These are phyloP conservation scores for Paramecium sonneborni DNA, from an alignment of 73 alveolate genomes.

Conservation along the genomic window DNA sequence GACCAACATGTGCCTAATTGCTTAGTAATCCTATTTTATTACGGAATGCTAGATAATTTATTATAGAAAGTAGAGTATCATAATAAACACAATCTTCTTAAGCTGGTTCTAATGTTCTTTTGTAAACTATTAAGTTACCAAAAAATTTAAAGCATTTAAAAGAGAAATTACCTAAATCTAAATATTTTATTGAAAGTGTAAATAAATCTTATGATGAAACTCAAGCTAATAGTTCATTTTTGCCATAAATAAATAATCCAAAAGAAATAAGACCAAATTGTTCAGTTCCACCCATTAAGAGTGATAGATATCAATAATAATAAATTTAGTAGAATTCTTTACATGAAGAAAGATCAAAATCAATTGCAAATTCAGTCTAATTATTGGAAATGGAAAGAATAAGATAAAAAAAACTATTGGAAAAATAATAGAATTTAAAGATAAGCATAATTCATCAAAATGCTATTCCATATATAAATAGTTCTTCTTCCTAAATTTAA, in stretches of 20 bases:
- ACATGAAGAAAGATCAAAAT: neutral
- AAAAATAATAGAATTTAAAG: neutral
- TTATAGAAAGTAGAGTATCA: neutral
- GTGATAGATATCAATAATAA: constrained; percentile 37
- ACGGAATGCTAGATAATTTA: constrained; percentile 20
- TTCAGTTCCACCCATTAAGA: constrained; percentile 33
- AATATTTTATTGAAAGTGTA: constrained; percentile 5
- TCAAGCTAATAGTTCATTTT: neutral
- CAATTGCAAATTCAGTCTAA: neutral
- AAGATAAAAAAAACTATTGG: neutral
- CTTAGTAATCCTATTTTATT: neutral
- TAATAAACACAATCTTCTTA: neutral
- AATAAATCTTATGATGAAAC: constrained; percentile 34
- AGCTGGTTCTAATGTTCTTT: neutral
- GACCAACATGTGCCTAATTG: neutral
- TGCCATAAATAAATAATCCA: neutral
- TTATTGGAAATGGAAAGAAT: neutral
- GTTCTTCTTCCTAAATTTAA: constrained; percentile 11
- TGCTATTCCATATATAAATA: constrained; percentile 40
- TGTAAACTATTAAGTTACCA: constrained; percentile 55
- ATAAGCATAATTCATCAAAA: neutral
- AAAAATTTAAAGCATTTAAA: constrained; percentile 30
- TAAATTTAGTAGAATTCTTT: neutral
- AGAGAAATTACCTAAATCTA: constrained; percentile 61
- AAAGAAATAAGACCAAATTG: constrained; percentile 2